Percentiles rank a stretch among this genome's conserved stretches.
Evolutionary conservation across 2,329 filamentous ascomycete species (phyloP).

Genomic region (Aureobasidium sp.): DNA sequence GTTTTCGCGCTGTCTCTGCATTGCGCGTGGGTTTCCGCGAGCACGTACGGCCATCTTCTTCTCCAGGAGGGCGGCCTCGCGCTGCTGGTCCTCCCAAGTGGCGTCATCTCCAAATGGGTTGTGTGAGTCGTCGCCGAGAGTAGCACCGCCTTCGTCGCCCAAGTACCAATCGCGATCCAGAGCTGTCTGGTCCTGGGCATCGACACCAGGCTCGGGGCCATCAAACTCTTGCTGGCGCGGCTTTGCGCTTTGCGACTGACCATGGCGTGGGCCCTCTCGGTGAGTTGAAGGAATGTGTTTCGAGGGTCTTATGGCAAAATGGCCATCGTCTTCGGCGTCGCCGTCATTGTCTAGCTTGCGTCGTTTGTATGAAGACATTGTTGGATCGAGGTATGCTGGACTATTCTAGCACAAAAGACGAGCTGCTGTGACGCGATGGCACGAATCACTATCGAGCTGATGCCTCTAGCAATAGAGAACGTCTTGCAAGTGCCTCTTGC

Average conservation of each 20-base stretch:
- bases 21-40: conserved; percentile 56
- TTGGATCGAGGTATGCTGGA: not conserved
- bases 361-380: conserved; percentile 40
- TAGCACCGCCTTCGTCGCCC: conserved; percentile 76
- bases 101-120: conserved; percentile 78
- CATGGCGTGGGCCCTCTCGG: conserved; percentile 20
- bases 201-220: conserved; percentile 51
- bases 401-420: not conserved
- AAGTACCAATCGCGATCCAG: conserved; percentile 91
- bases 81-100: conserved; percentile 67
- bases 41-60: conserved; percentile 57
- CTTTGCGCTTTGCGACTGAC: conserved; percentile 29
- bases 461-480: not conserved
- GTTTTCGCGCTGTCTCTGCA: conserved; percentile 87
- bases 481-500: not conserved
- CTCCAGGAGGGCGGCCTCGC: conserved; percentile 66
- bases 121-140: conserved; percentile 85
- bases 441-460: not conserved
- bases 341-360: conserved; percentile 45
- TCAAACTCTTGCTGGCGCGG: conserved; percentile 54
- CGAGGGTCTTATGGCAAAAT: conserved; percentile 48
- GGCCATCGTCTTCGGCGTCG: conserved; percentile 47
- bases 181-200: conserved; percentile 63
- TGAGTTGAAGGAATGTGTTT: conserved; percentile 21
- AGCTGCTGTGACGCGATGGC: not conserved